phyloP scores from a whole-genome alignment of 129 eudicot genomes.

The Flaveria linearis region DNA sequence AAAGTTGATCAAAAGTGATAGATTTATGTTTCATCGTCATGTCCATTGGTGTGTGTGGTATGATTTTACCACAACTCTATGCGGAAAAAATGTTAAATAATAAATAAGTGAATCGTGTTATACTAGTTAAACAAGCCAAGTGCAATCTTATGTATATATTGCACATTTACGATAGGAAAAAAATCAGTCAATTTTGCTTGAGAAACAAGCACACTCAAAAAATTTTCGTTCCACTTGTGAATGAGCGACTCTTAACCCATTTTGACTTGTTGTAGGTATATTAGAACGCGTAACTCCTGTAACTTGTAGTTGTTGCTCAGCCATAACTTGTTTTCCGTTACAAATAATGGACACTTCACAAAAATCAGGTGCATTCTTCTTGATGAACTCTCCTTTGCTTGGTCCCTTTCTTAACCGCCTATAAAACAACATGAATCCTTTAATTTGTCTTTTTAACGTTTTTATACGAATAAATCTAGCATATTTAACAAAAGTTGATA shows the following conservation, averaged over 20 bases:
- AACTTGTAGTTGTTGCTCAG: conserved; percentile 22
- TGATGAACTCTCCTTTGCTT: conserved; percentile 61
- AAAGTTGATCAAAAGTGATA: too few relatives aligned
- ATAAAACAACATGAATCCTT: not conserved
- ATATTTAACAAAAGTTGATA: not conserved
- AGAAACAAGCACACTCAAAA: conserved; percentile 72
- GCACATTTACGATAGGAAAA: not conserved
- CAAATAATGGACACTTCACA: conserved; percentile 65
- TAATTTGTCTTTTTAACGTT: not conserved
- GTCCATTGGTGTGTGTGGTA: not conserved
- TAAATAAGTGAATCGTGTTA: not conserved
- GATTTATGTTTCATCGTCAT: not conserved
- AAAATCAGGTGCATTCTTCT: conserved; percentile 63
- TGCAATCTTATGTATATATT: not conserved
- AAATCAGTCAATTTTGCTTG: conserved; percentile 47
- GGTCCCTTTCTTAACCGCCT: conserved; percentile 62
- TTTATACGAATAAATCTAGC: not conserved
- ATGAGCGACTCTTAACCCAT: conserved; percentile 28
- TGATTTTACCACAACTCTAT: not conserved
- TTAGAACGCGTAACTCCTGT: conserved; percentile 23
- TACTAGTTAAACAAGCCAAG: not conserved
- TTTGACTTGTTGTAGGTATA: conserved; percentile 34
- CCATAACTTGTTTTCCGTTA: conserved; percentile 45
- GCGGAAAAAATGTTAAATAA: not conserved
- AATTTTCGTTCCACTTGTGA: conserved; percentile 41